phyloP scores from a whole-genome alignment of 805 yeast genomes.

The Zygotorulaspora sp. region DNA sequence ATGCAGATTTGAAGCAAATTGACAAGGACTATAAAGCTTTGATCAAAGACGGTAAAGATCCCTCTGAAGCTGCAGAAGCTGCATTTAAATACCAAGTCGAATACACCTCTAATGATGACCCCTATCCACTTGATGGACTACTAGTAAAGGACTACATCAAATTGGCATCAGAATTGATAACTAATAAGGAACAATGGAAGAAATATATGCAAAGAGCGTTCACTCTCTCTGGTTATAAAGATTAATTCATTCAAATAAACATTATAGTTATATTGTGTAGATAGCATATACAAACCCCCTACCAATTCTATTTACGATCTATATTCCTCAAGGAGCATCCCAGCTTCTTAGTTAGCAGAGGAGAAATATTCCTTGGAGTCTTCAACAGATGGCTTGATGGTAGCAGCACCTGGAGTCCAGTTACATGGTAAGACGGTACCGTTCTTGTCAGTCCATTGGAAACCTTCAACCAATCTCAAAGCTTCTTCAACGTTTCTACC shows the following conservation, averaged over 20 bases:
- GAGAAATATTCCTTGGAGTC: conserved; percentile 77
- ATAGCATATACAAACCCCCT: neutral
- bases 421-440: conserved; percentile 99
- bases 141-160: conserved; percentile 60
- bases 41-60: conserved; percentile 51
- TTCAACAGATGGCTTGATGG: conserved; percentile 78
- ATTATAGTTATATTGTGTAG: neutral
- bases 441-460: conserved; percentile 98
- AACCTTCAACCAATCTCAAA: conserved; percentile 94
- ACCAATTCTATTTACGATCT: conserved; percentile 1
- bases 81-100: conserved; percentile 59
- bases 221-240: conserved; percentile 60
- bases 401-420: conserved; percentile 95
- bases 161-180: conserved; percentile 50
- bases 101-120: conserved; percentile 60
- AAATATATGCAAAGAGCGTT: conserved; percentile 55
- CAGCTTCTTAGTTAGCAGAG: conserved; percentile 49
- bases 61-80: conserved; percentile 46
- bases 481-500: conserved; percentile 99
- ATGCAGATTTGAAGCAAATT: conserved; percentile 52
- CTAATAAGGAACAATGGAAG: conserved; percentile 52
- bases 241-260: conserved; percentile 16
- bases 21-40: conserved; percentile 43
- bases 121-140: conserved; percentile 50
- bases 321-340: conserved; percentile 1